Conservation (phyloP, 306 rosid species). For the Cucurbita maxima region DNA sequence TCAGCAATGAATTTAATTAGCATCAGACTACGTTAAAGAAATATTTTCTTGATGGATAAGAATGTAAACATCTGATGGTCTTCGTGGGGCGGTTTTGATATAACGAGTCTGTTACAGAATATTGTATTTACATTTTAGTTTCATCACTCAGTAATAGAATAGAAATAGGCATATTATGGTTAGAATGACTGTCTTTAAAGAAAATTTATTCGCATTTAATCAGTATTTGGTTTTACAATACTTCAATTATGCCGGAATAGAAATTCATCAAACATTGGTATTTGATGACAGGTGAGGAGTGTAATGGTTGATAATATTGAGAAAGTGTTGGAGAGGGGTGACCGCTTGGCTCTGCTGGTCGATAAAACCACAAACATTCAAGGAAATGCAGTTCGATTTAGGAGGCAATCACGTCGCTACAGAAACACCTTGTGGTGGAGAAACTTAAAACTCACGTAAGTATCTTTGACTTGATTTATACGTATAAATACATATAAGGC, state of each 20-base stretch:
- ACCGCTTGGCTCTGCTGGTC: slow-evolving; percentile 56
- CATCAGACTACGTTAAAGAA: neutral
- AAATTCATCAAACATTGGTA: neutral
- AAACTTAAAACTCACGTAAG: slow-evolving; percentile 56
- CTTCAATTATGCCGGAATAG: neutral
- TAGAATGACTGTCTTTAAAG: neutral
- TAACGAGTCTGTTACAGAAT: neutral
- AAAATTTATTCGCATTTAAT: neutral
- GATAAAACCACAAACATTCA: slow-evolving; percentile 56
- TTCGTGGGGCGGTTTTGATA: neutral
- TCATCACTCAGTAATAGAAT: neutral
- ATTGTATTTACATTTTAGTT: neutral
- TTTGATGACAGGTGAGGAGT: slow-evolving; percentile 29
- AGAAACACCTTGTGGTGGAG: slow-evolving; percentile 61
- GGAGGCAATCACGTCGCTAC: slow-evolving; percentile 66
- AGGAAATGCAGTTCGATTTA: slow-evolving; percentile 59
- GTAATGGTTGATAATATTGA: slow-evolving; percentile 70
- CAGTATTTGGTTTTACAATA: neutral
- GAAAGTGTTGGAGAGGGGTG: slow-evolving; percentile 64
- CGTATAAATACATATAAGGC: neutral
- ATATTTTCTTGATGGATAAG: neutral
- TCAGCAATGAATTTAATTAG: neutral
- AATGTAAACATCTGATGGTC: too few species aligned
- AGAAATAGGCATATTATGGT: neutral
- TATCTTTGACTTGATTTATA: neutral